These are phyloP conservation scores for Candida nitratophila DNA, from an alignment of 805 yeast genomes.

Conservation along the genomic window DNA sequence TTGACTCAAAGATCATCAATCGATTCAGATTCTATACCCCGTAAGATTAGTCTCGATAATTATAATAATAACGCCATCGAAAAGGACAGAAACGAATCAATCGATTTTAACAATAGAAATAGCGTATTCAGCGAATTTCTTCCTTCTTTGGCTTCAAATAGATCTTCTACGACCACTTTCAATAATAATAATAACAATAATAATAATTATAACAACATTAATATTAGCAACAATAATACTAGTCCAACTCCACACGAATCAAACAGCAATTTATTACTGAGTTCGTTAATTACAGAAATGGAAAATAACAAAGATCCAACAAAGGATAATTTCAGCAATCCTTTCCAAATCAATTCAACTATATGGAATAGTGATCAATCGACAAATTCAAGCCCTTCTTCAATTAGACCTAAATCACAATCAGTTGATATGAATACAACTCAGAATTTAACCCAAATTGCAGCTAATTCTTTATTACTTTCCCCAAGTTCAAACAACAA, in stretches of 20 bases:
- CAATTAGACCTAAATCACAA: background rate
- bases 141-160: background rate
- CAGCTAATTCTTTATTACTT: background rate
- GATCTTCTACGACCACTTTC: background rate
- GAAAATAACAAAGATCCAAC: background rate
- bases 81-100: background rate
- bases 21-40: too few relatives aligned
- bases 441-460: background rate
- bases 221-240: slow-evolving; percentile 6
- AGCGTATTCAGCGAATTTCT: background rate
- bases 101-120: background rate
- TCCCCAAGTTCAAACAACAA: background rate
- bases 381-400: background rate
- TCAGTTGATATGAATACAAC: background rate
- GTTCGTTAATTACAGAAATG: background rate
- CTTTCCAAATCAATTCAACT: background rate
- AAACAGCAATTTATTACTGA: too few relatives aligned
- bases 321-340: background rate
- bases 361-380: background rate
- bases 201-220: background rate
- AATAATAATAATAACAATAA: background rate
- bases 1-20: too few relatives aligned
- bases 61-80: background rate
- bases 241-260: too few relatives aligned
- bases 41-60: background rate